These are phyloP conservation scores for Camelina hispida DNA, from an alignment of 345 rosid genomes.

Conservation along the genomic window DNA sequence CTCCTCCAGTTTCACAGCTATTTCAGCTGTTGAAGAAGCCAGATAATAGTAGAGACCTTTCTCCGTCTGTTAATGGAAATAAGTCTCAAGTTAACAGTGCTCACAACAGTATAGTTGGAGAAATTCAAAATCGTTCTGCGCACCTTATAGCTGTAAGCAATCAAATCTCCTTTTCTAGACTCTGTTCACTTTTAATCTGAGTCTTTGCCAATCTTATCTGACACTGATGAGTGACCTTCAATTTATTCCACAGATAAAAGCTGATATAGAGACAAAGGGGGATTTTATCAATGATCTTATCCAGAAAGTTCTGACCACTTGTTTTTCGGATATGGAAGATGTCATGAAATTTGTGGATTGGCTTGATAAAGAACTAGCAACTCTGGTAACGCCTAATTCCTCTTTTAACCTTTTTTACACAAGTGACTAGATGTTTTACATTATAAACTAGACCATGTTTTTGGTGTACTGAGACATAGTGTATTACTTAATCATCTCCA, in stretches of 20 bases:
- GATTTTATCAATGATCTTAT: conserved; percentile 74
- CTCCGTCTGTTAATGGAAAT: conserved; percentile 45
- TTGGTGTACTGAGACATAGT: conserved; percentile 2
- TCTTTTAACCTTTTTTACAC: conserved; percentile 1
- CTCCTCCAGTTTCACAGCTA: conserved; percentile 57
- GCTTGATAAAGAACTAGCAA: conserved; percentile 77
- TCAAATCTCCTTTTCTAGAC: conserved; percentile 1
- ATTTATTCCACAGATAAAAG: conserved; percentile 60
- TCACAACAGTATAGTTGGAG: conserved; percentile 84
- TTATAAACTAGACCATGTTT: conserved; percentile 1
- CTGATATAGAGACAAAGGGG: conserved; percentile 85
- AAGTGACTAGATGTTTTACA: background rate
- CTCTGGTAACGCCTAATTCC: conserved; percentile 60
- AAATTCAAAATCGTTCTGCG: conserved; percentile 88
- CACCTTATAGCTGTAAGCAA: conserved; percentile 81
- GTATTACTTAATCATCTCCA: conserved; percentile 17
- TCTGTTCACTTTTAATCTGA: background rate
- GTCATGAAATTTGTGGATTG: conserved; percentile 76
- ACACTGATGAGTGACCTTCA: conserved; percentile 2
- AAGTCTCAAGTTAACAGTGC: conserved; percentile 51
- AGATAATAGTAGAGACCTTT: conserved; percentile 52
- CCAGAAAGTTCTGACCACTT: conserved; percentile 66
- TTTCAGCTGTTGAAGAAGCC: conserved; percentile 57
- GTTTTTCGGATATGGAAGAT: conserved; percentile 74
- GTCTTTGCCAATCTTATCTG: background rate